Evolutionary conservation across 2,329 filamentous ascomycete genomes (phyloP).

Genomic region (Verticillium nonalfalfae): DNA sequence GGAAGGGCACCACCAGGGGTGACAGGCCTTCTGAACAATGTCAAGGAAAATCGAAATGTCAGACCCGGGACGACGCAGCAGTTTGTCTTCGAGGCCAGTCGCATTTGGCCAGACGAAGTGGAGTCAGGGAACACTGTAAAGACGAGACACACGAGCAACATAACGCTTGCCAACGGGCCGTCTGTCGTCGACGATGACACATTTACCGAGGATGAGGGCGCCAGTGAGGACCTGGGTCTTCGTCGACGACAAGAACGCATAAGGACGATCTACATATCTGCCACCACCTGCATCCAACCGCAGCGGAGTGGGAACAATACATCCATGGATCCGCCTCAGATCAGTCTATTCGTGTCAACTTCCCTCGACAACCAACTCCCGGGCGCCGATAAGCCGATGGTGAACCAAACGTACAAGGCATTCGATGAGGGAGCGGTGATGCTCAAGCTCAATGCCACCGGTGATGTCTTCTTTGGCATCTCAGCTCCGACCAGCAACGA

Average conservation of each 20-base stretch:
- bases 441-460: slow-evolving; percentile 52
- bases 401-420: slow-evolving; percentile 33
- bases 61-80: slow-evolving; percentile 53
- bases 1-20: slow-evolving; percentile 51
- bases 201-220: slow-evolving; percentile 8
- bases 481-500: slow-evolving; percentile 59
- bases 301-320: slow-evolving; percentile 39
- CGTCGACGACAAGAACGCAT: slow-evolving; percentile 21
- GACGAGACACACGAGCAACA: slow-evolving; percentile 16
- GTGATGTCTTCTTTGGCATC: slow-evolving; percentile 71
- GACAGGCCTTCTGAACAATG: slow-evolving; percentile 56
- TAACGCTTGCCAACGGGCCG: slow-evolving; percentile 12
- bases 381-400: slow-evolving; percentile 48
- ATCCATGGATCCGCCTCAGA: slow-evolving; percentile 54
- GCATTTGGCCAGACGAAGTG: slow-evolving; percentile 36
- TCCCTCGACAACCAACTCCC: slow-evolving; percentile 57
- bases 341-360: slow-evolving; percentile 72
- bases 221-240: slow-evolving; percentile 12
- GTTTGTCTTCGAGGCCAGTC: slow-evolving; percentile 56
- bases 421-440: slow-evolving; percentile 68
- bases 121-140: slow-evolving; percentile 7
- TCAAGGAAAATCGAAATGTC: slow-evolving; percentile 52
- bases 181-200: slow-evolving; percentile 11
- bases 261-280: slow-evolving; percentile 67
- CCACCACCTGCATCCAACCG: slow-evolving; percentile 82